Conservation (phyloP, 78 protist species). For the Blattamonas nauphoetae region DNA sequence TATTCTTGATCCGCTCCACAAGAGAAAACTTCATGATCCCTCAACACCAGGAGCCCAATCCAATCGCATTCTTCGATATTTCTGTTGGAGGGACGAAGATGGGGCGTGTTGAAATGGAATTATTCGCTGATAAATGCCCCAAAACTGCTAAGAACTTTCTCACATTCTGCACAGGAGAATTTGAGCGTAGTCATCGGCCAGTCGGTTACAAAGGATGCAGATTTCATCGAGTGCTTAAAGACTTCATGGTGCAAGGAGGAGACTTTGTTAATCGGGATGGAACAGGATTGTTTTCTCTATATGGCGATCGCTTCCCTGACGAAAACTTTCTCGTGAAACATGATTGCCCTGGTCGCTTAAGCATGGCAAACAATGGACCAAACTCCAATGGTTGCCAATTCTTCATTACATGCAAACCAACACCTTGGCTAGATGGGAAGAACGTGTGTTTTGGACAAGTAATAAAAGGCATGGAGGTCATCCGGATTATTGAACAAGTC, state of each 20-base stretch:
- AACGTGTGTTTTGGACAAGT: constrained; percentile 90
- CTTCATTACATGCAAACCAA: constrained; percentile 61
- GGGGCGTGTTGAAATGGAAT: constrained; percentile 77
- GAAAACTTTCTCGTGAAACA: constrained; percentile 28
- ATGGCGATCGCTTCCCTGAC: constrained; percentile 77
- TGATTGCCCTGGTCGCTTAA: constrained; percentile 19
- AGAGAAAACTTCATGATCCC: no score
- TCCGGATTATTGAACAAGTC: constrained; percentile 56
- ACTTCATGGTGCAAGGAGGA: constrained; percentile 84
- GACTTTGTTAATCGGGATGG: constrained; percentile 69
- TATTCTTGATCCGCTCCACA: no score
- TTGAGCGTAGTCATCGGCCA: constrained; percentile 30
- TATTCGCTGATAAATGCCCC: constrained; percentile 77
- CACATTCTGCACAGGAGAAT: constrained; percentile 15
- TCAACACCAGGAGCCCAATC: constrained; percentile 52
- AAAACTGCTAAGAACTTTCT: constrained; percentile 78
- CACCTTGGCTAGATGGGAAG: constrained; percentile 81
- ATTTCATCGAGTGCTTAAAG: constrained; percentile 82
- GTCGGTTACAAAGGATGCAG: constrained; percentile 70
- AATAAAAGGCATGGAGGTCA: constrained; percentile 60
- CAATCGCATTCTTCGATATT: constrained; percentile 80
- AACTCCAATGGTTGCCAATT: constrained; percentile 85
- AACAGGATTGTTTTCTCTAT: constrained; percentile 66
- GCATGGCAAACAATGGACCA: constrained; percentile 73
- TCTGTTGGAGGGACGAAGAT: constrained; percentile 51